phyloP scores from a whole-genome alignment of 2,329 filamentous ascomycete species.

The Macroventuria anomochaeta region DNA sequence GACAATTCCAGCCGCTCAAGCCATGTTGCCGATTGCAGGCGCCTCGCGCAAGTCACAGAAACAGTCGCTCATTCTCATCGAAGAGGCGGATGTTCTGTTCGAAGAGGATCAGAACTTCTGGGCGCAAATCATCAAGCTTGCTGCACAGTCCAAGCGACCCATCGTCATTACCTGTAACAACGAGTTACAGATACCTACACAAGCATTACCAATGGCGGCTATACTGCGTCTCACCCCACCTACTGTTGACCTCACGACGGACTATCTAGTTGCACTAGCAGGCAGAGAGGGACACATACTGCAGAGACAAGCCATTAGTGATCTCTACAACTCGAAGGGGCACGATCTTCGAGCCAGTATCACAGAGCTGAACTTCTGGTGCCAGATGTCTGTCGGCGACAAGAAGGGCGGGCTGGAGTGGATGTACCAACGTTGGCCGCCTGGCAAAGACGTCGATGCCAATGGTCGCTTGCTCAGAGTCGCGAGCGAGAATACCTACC shows the following conservation, averaged over 20 bases:
- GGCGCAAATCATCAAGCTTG: constrained; percentile 78
- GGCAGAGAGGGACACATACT: constrained; percentile 89
- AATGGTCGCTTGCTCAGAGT: constrained; percentile 75
- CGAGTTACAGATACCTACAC: constrained; percentile 78
- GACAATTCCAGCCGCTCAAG: constrained; percentile 23
- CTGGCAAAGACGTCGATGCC: constrained; percentile 71
- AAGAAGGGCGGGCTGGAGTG: constrained; percentile 87
- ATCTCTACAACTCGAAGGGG: constrained; percentile 72
- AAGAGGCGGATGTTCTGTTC: constrained; percentile 92
- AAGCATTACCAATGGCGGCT: constrained; percentile 78
- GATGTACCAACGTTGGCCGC: constrained; percentile 81
- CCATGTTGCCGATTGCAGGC: constrained; percentile 31
- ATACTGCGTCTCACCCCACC: constrained; percentile 78
- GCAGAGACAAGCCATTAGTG: constrained; percentile 67
- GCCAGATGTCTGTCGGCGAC: constrained; percentile 92
- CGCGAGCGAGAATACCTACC: constrained; percentile 80
- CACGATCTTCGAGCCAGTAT: constrained; percentile 82
- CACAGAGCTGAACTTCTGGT: constrained; percentile 92
- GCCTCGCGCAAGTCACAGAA: constrained; percentile 66
- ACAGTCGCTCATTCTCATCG: constrained; percentile 90
- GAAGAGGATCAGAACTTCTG: constrained; percentile 97
- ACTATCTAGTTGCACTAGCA: constrained; percentile 81
- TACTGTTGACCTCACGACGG: constrained; percentile 70
- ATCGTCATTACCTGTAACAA: constrained; percentile 96
- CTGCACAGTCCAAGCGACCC: constrained; percentile 84